Evolutionary conservation across 1,284 basidiomycete genomes (phyloP).

Genomic region (Puccinia novopanici): DNA sequence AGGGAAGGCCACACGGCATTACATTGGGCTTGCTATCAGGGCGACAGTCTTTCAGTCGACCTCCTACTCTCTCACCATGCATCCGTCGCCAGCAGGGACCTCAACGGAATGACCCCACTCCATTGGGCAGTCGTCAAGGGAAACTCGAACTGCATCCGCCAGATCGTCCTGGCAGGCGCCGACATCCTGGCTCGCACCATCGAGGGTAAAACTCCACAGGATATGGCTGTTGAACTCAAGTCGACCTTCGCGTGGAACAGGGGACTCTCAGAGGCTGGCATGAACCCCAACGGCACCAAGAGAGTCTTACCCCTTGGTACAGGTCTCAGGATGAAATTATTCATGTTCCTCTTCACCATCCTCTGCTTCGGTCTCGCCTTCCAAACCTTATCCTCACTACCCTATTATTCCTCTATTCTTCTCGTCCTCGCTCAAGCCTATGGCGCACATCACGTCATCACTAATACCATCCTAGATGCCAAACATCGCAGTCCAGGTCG

Average conservation of each 20-base stretch:
- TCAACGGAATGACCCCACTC: constrained; percentile 80
- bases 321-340: constrained; percentile 71
- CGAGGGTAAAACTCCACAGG: constrained; percentile 82
- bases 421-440: constrained; percentile 82
- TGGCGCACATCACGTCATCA: constrained; percentile 87
- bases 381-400: constrained; percentile 74
- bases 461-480: constrained; percentile 73
- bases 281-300: constrained; percentile 56
- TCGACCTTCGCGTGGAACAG: constrained; percentile 81
- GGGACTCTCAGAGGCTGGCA: constrained; percentile 76
- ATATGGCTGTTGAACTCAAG: constrained; percentile 93
- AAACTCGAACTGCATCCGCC: constrained; percentile 77
- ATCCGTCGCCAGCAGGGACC: constrained; percentile 73
- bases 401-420: constrained; percentile 84
- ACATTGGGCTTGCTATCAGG: constrained; percentile 99
- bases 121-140: constrained; percentile 99
- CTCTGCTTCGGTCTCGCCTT: constrained; percentile 80
- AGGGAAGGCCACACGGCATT: constrained; percentile 88
- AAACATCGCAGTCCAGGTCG: constrained; percentile 61
- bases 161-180: constrained; percentile 79
- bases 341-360: constrained; percentile 78
- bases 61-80: constrained; percentile 86
- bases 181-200: constrained; percentile 79
- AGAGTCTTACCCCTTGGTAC: constrained; percentile 52
- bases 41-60: constrained; percentile 91